A percentile compares a stretch with the other conserved stretches of the same genome.
Evolutionary conservation across 371 early-diverging fungal species (phyloP).

Genomic region (Apophysomyces variabilis): DNA sequence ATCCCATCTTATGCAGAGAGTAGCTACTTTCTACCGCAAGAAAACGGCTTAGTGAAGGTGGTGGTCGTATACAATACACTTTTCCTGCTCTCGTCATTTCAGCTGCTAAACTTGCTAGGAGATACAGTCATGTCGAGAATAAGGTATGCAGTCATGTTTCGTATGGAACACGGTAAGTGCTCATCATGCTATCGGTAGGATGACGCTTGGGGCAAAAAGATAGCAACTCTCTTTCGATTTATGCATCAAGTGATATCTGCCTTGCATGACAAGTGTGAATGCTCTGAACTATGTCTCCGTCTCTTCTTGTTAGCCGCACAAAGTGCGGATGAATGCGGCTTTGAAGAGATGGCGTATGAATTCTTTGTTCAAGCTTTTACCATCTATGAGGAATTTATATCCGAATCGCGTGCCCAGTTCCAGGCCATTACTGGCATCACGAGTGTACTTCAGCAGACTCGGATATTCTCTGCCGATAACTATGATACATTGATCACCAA

Average conservation of each 20-base stretch:
- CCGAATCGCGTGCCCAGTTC: constrained; percentile 85
- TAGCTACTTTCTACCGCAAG: constrained; percentile 78
- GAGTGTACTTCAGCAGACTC: constrained; percentile 77
- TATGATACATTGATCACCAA: constrained; percentile 92
- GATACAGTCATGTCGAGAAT: constrained; percentile 54
- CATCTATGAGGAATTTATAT: constrained; percentile 89
- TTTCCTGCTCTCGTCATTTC: constrained; percentile 82
- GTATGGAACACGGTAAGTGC: background rate
- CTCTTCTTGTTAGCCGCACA: constrained; percentile 83
- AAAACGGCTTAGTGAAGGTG: constrained; percentile 83
- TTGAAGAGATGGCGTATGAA: constrained; percentile 90
- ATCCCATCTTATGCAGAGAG: background rate
- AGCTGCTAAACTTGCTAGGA: constrained; percentile 70
- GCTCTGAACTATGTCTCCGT: constrained; percentile 74
- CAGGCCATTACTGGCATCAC: constrained; percentile 83
- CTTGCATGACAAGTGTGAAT: constrained; percentile 68
- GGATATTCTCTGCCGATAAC: constrained; percentile 79
- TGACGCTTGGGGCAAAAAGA: constrained; percentile 69
- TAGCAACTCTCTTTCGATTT: constrained; percentile 69
- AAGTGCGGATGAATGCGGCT: constrained; percentile 77
- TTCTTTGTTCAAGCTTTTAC: constrained; percentile 93
- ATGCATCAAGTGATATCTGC: constrained; percentile 74
- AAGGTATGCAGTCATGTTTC: constrained; percentile 23
- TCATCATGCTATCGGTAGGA: constrained; percentile 31
- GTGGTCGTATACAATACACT: constrained; percentile 84